Evolutionary conservation across 2,329 filamentous ascomycete genomes (phyloP).

Genomic region (Aspergillus sclerotialis): DNA sequence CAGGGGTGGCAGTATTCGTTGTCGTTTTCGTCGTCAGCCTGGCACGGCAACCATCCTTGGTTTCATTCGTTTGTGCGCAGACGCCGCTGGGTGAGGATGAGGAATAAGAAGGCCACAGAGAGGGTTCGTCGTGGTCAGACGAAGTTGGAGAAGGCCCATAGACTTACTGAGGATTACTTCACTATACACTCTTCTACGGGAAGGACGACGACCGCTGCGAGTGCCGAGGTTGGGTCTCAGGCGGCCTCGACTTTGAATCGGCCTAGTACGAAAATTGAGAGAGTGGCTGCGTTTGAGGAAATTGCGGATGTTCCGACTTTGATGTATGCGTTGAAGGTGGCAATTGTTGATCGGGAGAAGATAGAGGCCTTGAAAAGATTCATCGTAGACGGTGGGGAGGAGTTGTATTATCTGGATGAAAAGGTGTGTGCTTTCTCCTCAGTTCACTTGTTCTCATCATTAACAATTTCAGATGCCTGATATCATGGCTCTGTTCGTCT

Average conservation of each 20-base stretch:
- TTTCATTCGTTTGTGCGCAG: constrained; percentile 92
- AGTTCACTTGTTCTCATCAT: background rate
- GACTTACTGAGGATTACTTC: constrained; percentile 73
- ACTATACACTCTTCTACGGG: constrained; percentile 57
- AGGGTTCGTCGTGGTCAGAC: constrained; percentile 24
- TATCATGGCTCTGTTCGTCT: constrained; percentile 81
- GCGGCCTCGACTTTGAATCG: constrained; percentile 24
- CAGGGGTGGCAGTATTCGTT: constrained; percentile 97
- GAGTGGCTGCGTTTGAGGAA: constrained; percentile 41
- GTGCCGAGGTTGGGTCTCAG: constrained; percentile 26
- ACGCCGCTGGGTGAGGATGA: constrained; percentile 77
- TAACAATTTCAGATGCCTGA: constrained; percentile 58
- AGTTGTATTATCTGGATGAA: constrained; percentile 67
- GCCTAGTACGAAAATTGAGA: constrained; percentile 37
- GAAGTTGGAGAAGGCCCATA: constrained; percentile 45
- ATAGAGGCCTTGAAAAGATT: constrained; percentile 77
- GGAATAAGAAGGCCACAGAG: constrained; percentile 54
- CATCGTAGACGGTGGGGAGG: constrained; percentile 66
- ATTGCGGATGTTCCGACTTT: constrained; percentile 62
- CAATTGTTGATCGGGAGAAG: constrained; percentile 85
- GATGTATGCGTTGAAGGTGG: constrained; percentile 58
- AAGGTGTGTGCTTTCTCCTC: constrained; percentile 30
- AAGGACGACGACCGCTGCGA: constrained; percentile 31
- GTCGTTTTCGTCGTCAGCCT: constrained; percentile 70
- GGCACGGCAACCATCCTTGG: constrained; percentile 86